Evolutionary conservation across 2,329 filamentous ascomycete species (phyloP).

Genomic region (Fusarium napiforme): DNA sequence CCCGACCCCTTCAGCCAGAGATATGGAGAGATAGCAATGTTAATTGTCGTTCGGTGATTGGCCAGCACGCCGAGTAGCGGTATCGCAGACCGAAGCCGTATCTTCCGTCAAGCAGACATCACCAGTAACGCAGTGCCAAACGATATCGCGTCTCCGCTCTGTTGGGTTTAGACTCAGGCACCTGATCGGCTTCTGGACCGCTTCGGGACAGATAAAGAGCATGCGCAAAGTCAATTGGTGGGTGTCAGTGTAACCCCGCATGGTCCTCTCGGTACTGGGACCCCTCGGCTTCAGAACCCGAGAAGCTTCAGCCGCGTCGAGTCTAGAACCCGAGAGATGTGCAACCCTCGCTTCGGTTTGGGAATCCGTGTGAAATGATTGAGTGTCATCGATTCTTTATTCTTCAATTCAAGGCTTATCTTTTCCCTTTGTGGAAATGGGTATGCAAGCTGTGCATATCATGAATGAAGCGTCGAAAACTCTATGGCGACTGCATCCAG

Average conservation of each 20-base stretch:
- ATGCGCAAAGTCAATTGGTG: background rate
- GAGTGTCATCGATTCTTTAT: background rate
- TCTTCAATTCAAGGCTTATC: background rate
- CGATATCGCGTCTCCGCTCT: background rate
- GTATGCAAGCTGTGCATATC: background rate
- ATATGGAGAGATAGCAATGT: background rate
- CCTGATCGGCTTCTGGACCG: background rate
- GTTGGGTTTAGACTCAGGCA: background rate
- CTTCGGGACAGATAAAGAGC: constrained; percentile 1
- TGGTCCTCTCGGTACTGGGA: background rate
- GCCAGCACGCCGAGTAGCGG: background rate
- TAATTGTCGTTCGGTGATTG: background rate
- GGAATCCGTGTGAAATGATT: background rate
- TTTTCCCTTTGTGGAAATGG: background rate
- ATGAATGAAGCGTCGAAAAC: background rate
- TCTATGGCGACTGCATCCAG: background rate
- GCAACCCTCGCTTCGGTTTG: background rate
- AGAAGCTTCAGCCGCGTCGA: background rate
- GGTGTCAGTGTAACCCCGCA: background rate
- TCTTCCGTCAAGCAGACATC: background rate
- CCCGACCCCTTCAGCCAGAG: background rate
- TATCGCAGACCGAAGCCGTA: background rate
- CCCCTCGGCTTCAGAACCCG: constrained; percentile 5
- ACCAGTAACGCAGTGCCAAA: background rate
- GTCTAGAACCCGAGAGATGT: constrained; percentile 1